A percentile compares a stretch with the other conserved stretches of the same genome.
These are phyloP conservation scores for Melanomma pulvis-pyrius DNA, from an alignment of 495 filamentous ascomycete species.

Conservation along the genomic window DNA sequence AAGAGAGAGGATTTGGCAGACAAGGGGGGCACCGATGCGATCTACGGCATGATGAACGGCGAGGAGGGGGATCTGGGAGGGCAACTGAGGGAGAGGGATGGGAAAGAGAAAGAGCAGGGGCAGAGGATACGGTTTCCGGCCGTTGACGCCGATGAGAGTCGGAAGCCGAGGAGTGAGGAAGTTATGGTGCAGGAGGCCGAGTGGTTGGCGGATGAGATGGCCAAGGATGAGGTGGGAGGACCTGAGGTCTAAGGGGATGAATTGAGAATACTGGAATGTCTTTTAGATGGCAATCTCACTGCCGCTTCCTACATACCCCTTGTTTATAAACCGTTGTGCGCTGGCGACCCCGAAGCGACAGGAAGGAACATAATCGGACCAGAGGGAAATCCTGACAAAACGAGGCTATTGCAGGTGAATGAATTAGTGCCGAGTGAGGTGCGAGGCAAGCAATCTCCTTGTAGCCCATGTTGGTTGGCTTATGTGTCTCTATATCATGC, in stretches of 20 bases:
- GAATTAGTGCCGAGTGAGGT: too few relatives aligned
- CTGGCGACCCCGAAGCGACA: too few relatives aligned
- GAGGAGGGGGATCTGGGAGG: conserved; percentile 83
- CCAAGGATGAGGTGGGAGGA: conserved; percentile 39
- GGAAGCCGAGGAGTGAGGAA: conserved; percentile 67
- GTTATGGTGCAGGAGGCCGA: conserved; percentile 82
- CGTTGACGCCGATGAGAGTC: conserved; percentile 65
- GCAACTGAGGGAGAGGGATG: conserved; percentile 55
- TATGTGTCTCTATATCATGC: too few relatives aligned
- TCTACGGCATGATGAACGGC: conserved; percentile 81
- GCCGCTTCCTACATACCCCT: not conserved
- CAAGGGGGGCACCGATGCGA: conserved; percentile 59
- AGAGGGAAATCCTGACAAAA: too few relatives aligned
- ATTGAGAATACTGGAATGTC: too few relatives aligned
- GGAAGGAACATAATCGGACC: too few relatives aligned
- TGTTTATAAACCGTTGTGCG: too few relatives aligned
- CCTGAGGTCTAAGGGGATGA: too few relatives aligned
- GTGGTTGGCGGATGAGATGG: conserved; percentile 63
- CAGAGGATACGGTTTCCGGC: conserved; percentile 53
- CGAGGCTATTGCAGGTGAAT: too few relatives aligned
- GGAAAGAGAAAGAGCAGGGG: conserved; percentile 25
- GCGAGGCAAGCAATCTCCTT: too few relatives aligned
- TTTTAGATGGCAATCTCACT: too few relatives aligned
- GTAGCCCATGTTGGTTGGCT: too few relatives aligned
- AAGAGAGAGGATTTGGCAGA: conserved; percentile 58